Evolutionary conservation across 2,329 filamentous ascomycete genomes (phyloP).

Genomic region (Hymenoscyphus albidus): DNA sequence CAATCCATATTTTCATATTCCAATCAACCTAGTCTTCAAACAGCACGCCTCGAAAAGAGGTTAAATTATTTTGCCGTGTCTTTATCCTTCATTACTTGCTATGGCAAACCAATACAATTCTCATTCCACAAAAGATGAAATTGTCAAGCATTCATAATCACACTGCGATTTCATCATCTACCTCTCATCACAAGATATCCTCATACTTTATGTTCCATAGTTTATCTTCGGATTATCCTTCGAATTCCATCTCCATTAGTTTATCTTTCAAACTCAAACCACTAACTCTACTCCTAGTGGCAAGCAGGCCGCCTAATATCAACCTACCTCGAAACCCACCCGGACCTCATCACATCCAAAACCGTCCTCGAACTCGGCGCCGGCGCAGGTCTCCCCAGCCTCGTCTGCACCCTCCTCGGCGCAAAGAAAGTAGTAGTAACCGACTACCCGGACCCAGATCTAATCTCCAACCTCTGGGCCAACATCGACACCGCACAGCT

Average conservation of each 20-base stretch:
- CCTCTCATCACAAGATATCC: neutral
- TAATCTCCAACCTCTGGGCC: constrained; percentile 74
- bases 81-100: no score
- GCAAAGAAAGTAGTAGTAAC: constrained; percentile 73
- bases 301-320: constrained; percentile 79
- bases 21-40: no score
- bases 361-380: constrained; percentile 87
- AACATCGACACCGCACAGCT: constrained; percentile 55
- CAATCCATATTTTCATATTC: no score
- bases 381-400: constrained; percentile 77
- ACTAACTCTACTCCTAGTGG: constrained; percentile 48
- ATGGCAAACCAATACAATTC: no score
- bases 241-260: no score
- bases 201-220: neutral
- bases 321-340: constrained; percentile 69
- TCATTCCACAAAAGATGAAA: no score
- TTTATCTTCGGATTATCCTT: no score
- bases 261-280: neutral
- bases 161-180: no score
- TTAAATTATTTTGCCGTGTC: no score
- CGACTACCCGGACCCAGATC: constrained; percentile 80
- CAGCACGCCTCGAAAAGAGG: no score
- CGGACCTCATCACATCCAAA: constrained; percentile 58
- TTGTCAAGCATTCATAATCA: no score
- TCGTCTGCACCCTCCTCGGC: constrained; percentile 70